These are phyloP conservation scores for Tetrahymena elliotti DNA, from an alignment of 73 alveolate species.

Conservation along the genomic window DNA sequence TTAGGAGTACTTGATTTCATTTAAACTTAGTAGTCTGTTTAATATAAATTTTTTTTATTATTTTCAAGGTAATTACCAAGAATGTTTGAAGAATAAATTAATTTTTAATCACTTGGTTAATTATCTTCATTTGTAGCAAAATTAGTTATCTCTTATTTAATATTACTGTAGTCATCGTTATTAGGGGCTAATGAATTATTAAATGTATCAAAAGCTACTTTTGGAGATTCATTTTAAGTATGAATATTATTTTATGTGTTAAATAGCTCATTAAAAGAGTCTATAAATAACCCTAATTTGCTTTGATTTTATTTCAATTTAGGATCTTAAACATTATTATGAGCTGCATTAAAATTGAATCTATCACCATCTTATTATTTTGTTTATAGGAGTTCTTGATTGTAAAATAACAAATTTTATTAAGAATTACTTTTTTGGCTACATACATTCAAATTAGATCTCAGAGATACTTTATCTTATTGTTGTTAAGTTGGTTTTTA, in stretches of 20 bases:
- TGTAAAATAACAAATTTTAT: neutral
- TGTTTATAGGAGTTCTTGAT: neutral
- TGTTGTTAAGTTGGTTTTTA: too few species aligned
- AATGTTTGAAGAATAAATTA: neutral
- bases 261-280: neutral
- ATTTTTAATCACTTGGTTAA: neutral
- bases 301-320: neutral
- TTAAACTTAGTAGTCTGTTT: neutral
- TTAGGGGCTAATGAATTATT: neutral
- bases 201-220: neutral
- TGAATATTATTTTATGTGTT: neutral
- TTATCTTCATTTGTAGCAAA: neutral
- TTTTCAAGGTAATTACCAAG: neutral
- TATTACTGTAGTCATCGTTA: neutral
- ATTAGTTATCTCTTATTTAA: neutral
- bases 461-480: too few species aligned
- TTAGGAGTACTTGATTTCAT: neutral
- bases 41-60: neutral
- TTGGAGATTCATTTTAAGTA: neutral
- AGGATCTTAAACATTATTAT: neutral
- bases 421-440: neutral
- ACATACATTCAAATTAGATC: neutral
- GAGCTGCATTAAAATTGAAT: neutral
- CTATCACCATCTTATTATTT: neutral
- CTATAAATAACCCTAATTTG: neutral